Base-by-base conservation (phyloP, 176 grass and related monocot species). In the Carex kokanica region DNA sequence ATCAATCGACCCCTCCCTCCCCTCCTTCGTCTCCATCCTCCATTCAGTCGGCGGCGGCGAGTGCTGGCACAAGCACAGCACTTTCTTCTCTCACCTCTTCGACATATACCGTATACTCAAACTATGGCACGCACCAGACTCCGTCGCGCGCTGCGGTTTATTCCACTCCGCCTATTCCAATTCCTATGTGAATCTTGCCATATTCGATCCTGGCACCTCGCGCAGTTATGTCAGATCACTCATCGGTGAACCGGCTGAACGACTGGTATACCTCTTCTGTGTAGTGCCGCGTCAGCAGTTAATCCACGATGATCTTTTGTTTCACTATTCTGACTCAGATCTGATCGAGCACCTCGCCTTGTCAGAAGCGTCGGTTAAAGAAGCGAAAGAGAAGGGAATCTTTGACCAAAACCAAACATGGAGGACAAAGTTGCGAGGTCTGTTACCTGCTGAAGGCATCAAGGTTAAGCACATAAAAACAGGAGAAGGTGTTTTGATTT, bases 31-130 rank as follows among this genome's bases (percentile, higher is more conserved):
- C 18, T 27, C 87, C 60, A 89, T 93, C 7, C 87, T 97, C 27
- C 85, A 89, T 25, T 88, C 84, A 0, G 88, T 88, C 0, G 92
- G 92, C 53, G 92, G 92, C 72, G 90, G 86, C 52, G 90, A 97
- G 92, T 97, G 95, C 92, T 97, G 84, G 85, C 95, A 97, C 95
- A 97, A 97, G 90, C 92, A 97, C 85, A 88, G 88, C 87, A 94
- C 95, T 21, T 97, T 97, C 88, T 87, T 97, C 32, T 84, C 90
- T n/a, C 95, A 97, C 78, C 95, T 94, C 15, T 52, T 90, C 25
- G 90, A 94, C 47, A 79, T 91, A 34, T 34, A 97, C 86, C 90
- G 90, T 53, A 86, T 94, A 74, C 92, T 94, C 9, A 88, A 68
- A 67, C 81, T 97, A 7, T 97, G 95, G 95, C 14, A 21, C 20